A percentile compares a stretch with the other conserved stretches of the same genome.
phyloP scores from a whole-genome alignment of 495 filamentous ascomycete genomes.

The Emericellopsis terricola region DNA sequence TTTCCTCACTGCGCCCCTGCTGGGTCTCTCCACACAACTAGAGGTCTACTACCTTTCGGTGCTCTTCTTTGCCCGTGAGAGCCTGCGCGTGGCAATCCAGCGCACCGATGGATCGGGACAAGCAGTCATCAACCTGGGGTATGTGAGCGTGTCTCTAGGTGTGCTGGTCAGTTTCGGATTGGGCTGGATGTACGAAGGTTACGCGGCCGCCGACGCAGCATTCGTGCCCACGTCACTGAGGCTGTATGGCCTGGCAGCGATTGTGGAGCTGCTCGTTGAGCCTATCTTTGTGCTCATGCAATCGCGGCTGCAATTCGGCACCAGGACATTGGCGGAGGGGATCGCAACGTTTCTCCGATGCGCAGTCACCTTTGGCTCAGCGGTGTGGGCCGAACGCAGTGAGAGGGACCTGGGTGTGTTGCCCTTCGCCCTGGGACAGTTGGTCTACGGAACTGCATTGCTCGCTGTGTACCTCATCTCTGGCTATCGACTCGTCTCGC shows the following conservation, averaged over 20 bases:
- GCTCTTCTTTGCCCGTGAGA: constrained; percentile 83
- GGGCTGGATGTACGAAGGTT: constrained; percentile 43
- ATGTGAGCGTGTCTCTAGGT: constrained; percentile 56
- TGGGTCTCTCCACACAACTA: constrained; percentile 74
- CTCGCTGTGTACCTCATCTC: constrained; percentile 44
- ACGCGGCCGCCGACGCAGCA: constrained; percentile 28
- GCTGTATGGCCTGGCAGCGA: constrained; percentile 54
- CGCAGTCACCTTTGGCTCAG: constrained; percentile 44
- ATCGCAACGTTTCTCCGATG: constrained; percentile 63
- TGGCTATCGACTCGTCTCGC: constrained; percentile 20
- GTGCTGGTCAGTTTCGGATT: constrained; percentile 41
- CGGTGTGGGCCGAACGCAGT: constrained; percentile 34
- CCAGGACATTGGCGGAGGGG: constrained; percentile 64
- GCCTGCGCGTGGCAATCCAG: constrained; percentile 69
- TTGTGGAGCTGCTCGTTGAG: constrained; percentile 68
- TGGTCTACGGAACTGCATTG: constrained; percentile 53
- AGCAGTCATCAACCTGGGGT: constrained; percentile 73
- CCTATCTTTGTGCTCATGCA: constrained; percentile 74
- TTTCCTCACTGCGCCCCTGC: constrained; percentile 61
- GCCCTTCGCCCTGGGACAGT: constrained; percentile 78
- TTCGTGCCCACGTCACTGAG: constrained; percentile 44
- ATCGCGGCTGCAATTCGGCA: constrained; percentile 58
- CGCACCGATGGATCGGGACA: constrained; percentile 34
- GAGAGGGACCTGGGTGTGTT: constrained; percentile 46
- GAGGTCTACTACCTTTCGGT: constrained; percentile 80